Conservation (phyloP, 148 eudicot genomes). For the Cornus controversa region DNA sequence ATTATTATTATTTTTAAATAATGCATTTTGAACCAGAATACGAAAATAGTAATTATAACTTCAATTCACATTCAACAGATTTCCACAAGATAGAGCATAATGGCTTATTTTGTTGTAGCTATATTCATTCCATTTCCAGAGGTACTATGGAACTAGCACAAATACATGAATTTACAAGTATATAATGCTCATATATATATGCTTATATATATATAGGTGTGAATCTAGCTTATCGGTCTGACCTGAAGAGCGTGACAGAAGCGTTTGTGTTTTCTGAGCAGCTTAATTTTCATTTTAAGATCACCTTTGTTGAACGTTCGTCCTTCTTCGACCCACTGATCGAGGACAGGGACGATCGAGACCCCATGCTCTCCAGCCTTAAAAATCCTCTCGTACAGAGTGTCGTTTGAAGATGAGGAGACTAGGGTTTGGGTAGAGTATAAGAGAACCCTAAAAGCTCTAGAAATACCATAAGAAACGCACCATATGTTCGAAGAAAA, state of each 20-base stretch:
- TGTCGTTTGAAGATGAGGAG: slow-evolving; percentile 10
- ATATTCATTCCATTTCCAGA: neutral
- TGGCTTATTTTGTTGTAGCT: neutral
- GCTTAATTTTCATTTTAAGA: slow-evolving; percentile 17
- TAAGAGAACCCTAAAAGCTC: neutral
- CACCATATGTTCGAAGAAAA: neutral
- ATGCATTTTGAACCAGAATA: neutral
- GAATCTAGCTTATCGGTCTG: neutral
- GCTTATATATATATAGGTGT: neutral
- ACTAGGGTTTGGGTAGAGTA: neutral
- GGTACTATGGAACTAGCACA: neutral
- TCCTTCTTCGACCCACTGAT: slow-evolving; percentile 43
- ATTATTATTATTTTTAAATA: neutral
- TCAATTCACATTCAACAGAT: neutral
- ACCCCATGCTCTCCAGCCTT: slow-evolving; percentile 25
- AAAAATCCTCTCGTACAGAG: slow-evolving; percentile 32
- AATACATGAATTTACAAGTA: neutral
- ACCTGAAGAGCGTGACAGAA: slow-evolving; percentile 45
- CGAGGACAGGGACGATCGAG: slow-evolving; percentile 29
- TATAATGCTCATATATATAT: too few species aligned
- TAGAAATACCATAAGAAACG: neutral
- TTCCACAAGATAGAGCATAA: neutral
- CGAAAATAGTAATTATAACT: neutral
- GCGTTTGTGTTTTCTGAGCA: slow-evolving; percentile 31
- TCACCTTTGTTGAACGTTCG: slow-evolving; percentile 7